Conservation (phyloP, 257 asterid species). For the Plantago major region DNA sequence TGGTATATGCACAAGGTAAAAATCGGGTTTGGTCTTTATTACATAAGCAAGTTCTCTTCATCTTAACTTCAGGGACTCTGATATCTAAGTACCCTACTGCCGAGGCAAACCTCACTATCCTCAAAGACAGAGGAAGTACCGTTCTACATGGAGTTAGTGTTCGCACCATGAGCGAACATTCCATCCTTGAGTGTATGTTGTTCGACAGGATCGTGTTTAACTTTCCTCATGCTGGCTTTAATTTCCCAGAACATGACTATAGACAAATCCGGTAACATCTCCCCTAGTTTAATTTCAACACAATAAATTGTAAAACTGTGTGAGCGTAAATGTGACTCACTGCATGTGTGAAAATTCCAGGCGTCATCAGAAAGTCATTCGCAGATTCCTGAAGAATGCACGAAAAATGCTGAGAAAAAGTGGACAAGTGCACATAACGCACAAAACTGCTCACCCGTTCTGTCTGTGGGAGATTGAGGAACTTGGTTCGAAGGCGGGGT, state of each 20-base stretch:
- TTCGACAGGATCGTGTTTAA: conserved; percentile 38
- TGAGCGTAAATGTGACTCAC: background rate
- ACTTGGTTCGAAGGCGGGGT: conserved; percentile 18
- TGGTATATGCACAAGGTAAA: background rate
- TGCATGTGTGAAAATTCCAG: conserved; percentile 1
- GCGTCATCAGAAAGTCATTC: conserved; percentile 25
- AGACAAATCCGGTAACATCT: conserved; percentile 19
- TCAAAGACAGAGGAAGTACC: conserved; percentile 25
- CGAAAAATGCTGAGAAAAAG: conserved; percentile 10
- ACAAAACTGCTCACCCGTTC: conserved; percentile 29
- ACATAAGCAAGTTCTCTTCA: no score
- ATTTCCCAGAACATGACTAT: background rate
- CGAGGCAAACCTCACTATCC: conserved; percentile 17
- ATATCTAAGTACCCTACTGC: conserved; percentile 6
- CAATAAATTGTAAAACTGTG: background rate
- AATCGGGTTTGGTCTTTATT: background rate
- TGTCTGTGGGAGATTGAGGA: conserved; percentile 20
- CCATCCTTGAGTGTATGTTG: background rate
- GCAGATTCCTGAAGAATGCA: conserved; percentile 24
- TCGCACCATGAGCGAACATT: conserved; percentile 14
- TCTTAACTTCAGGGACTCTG: background rate
- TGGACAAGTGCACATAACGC: conserved; percentile 38
- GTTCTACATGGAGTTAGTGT: conserved; percentile 24
- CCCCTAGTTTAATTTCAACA: no score
- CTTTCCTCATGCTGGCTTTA: conserved; percentile 37